These are phyloP conservation scores for Saccharomycopsis sp. DNA, from an alignment of 805 yeast species.

Conservation along the genomic window DNA sequence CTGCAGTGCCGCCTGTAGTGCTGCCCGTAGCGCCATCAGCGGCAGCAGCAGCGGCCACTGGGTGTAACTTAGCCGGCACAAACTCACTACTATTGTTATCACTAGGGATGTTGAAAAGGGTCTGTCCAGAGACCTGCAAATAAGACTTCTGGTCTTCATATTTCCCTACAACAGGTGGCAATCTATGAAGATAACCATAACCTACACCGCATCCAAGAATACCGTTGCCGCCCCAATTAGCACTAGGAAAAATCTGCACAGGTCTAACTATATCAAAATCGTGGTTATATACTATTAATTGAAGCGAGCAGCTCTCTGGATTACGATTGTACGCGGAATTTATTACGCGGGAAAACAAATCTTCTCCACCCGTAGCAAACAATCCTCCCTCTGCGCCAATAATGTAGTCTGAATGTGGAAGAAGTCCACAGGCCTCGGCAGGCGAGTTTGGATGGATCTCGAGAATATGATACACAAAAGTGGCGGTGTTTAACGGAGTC, in stretches of 20 bases:
- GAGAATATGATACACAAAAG: conserved; percentile 82
- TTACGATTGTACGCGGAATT: conserved; percentile 41
- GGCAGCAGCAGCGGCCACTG: conserved; percentile 15
- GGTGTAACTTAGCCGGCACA: conserved; percentile 12
- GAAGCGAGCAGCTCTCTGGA: conserved; percentile 35
- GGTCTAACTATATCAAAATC: conserved; percentile 84
- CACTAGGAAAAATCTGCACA: conserved; percentile 67
- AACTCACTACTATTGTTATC: conserved; percentile 11
- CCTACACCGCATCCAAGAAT: conserved; percentile 93
- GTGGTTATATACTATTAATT: conserved; percentile 77
- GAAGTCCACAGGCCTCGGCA: conserved; percentile 73
- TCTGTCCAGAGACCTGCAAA: conserved; percentile 21
- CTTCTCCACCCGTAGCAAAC: conserved; percentile 82
- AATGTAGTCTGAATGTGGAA: conserved; percentile 82
- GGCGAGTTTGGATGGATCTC: conserved; percentile 70
- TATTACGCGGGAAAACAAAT: conserved; percentile 61
- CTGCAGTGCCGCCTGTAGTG: not conserved
- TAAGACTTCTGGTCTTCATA: conserved; percentile 13
- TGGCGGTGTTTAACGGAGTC: conserved; percentile 66
- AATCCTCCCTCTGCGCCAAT: conserved; percentile 85
- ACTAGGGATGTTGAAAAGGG: conserved; percentile 12
- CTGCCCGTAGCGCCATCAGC: conserved; percentile 21
- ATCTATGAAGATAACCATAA: conserved; percentile 78
- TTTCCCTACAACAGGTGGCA: conserved; percentile 56
- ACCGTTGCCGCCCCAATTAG: conserved; percentile 79